Evolutionary conservation across 371 early-diverging fungal species (phyloP), one percentile per base, ranked within the genome.

Genomic region (Zychaea mexicana): DNA sequence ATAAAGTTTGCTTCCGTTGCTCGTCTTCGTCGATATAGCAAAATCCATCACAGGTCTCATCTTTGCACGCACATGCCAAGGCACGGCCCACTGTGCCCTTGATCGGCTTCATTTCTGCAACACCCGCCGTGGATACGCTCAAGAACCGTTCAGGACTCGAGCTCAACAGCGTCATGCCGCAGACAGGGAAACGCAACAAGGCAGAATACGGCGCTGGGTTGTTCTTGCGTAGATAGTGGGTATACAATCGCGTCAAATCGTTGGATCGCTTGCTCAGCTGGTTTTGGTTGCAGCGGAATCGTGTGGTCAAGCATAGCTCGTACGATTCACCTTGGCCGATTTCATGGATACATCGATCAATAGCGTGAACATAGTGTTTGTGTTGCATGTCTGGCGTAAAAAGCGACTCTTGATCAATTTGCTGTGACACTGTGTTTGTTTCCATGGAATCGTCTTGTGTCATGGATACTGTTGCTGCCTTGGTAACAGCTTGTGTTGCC

Each of bases 201-300:
- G 92, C 89, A 0, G 90, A 94, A 67, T 91, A 96, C 0, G 98
- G 97, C 1, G 98, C 95, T 10, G 98, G 92, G 66, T 96, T 98
- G 57, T 81, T 73, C 22, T 68, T 74, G 28, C 97, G 84, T 39
- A 98, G 62, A 33, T 82, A 72, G 17, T 64, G 65, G 0, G 77
- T 70, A 74, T 96, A 96, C 2, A 94, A 68, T 2, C 76, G 80
- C 65, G 71, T 73, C 6, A 78, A 78, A 57, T 52, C 52, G n/a
- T n/a, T n/a, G 3, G 53, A 6, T 13, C 52, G 30, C 8, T 61
- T 49, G 10, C 21, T 26, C 26, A 3, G 15, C 6, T 8, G 46
- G 12, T n/a, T n/a, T n/a, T 22, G 52, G 2, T 66, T 57, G 39
- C 67, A 67, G 17, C 84, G 76, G 71, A 95, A 88, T 32, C 92